Conservation (phyloP, 371 early-diverging fungal species). For the Smittium culicis region DNA sequence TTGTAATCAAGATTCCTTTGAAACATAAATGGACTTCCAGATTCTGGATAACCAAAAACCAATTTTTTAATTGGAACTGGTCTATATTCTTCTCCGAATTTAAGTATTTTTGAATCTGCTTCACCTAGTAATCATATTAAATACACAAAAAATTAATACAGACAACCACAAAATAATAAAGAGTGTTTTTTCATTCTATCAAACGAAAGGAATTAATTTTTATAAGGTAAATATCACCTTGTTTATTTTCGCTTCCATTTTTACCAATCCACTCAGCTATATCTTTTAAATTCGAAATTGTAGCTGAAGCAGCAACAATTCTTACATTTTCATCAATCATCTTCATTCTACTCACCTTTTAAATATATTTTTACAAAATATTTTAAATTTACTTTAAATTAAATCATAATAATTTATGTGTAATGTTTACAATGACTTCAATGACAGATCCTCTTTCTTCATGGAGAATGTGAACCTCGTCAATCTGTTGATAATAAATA, state of each 20-base stretch:
- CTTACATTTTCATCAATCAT: constrained; percentile 5
- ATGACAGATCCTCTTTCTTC: constrained; percentile 8
- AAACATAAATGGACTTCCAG: constrained; percentile 12
- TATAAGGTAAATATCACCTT: not conserved
- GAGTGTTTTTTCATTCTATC: not conserved
- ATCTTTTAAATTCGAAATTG: constrained; percentile 8
- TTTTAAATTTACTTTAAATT: too few relatives aligned
- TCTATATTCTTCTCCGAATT: constrained; percentile 10
- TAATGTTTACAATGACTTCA: constrained; percentile 8
- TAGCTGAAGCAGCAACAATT: constrained; percentile 11
- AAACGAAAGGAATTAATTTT: not conserved
- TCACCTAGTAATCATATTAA: not conserved
- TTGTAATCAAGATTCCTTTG: constrained; percentile 12
- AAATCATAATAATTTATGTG: not conserved
- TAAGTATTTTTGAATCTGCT: not conserved
- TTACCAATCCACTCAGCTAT: constrained; percentile 10
- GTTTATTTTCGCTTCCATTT: not conserved
- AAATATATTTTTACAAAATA: not conserved
- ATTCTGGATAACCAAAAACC: constrained; percentile 6
- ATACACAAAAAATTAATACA: too few relatives aligned
- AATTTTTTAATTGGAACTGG: constrained; percentile 10
- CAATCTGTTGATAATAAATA: constrained; percentile 6
- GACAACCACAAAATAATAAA: too few relatives aligned
- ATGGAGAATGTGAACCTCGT: constrained; percentile 9
- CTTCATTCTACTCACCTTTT: constrained; percentile 8